These are phyloP conservation scores for Xylariaceae sp. DNA, from an alignment of 2,329 filamentous ascomycete genomes.

Conservation along the genomic window DNA sequence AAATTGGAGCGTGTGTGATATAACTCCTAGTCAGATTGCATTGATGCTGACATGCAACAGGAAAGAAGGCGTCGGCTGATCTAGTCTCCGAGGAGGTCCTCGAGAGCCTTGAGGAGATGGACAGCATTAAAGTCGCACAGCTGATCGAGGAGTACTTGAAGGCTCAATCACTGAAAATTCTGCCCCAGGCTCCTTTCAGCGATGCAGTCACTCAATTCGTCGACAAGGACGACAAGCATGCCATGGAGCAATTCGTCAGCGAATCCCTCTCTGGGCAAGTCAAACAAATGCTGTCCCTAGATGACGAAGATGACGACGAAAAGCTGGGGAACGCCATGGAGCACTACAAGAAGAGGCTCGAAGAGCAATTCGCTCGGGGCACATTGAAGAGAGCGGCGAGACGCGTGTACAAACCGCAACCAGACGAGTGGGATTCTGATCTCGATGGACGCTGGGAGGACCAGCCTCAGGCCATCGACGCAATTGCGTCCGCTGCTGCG, in stretches of 20 bases:
- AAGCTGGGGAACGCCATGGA: constrained; percentile 70
- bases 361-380: constrained; percentile 63
- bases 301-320: constrained; percentile 58
- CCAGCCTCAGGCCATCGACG: constrained; percentile 59
- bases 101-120: constrained; percentile 54
- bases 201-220: constrained; percentile 92
- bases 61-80: constrained; percentile 32
- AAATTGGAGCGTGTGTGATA: background rate
- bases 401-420: constrained; percentile 63
- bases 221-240: constrained; percentile 89
- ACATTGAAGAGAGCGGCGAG: constrained; percentile 46
- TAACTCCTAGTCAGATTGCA: too few species aligned
- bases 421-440: constrained; percentile 81
- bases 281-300: constrained; percentile 58
- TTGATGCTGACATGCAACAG: background rate
- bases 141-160: constrained; percentile 86
- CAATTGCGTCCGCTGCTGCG: constrained; percentile 30
- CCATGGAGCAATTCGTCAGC: constrained; percentile 73
- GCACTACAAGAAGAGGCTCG: constrained; percentile 59
- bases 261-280: constrained; percentile 65
- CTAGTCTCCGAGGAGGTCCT: constrained; percentile 55
- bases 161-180: constrained; percentile 82
- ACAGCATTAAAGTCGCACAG: constrained; percentile 79
- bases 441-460: constrained; percentile 81
- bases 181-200: constrained; percentile 86